Evolutionary conservation across 1,284 basidiomycete genomes (phyloP).

Genomic region (Ustilago hordei): DNA sequence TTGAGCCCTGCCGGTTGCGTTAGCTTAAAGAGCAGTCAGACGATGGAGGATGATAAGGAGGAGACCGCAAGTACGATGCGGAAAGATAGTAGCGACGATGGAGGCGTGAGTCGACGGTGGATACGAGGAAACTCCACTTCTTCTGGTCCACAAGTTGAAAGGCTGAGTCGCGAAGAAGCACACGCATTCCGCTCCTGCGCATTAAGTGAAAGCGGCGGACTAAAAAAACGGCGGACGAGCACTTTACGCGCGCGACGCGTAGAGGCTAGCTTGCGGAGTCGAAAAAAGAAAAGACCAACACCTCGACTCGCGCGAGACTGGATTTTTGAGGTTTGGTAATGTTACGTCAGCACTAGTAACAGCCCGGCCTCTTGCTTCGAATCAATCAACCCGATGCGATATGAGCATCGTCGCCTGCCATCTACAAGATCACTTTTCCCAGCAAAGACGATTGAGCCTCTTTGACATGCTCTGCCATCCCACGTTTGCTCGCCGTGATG

Average conservation of each 20-base stretch:
- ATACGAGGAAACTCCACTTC: constrained; percentile 25
- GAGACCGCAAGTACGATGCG: constrained; percentile 5
- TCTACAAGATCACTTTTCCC: neutral
- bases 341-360: neutral
- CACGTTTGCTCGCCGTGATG: neutral
- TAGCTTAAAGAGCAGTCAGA: neutral
- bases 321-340: neutral
- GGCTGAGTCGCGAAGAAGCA: constrained; percentile 39
- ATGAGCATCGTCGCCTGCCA: neutral
- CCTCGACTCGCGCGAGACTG: constrained; percentile 32
- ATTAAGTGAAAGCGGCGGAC: constrained; percentile 8
- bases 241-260: constrained; percentile 55
- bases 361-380: no score
- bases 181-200: constrained; percentile 20
- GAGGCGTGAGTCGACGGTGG: neutral
- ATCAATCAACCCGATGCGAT: neutral
- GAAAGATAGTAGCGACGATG: neutral
- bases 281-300: constrained; percentile 36
- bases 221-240: constrained; percentile 15
- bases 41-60: neutral
- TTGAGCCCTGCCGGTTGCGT: neutral
- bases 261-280: neutral
- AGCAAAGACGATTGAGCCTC: neutral
- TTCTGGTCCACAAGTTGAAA: constrained; percentile 15
- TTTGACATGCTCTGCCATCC: no score